Evolutionary conservation across 441 rosid genomes (phyloP), one percentile per base, ranked within the genome.

Genomic region (Brassica hybrid): DNA sequence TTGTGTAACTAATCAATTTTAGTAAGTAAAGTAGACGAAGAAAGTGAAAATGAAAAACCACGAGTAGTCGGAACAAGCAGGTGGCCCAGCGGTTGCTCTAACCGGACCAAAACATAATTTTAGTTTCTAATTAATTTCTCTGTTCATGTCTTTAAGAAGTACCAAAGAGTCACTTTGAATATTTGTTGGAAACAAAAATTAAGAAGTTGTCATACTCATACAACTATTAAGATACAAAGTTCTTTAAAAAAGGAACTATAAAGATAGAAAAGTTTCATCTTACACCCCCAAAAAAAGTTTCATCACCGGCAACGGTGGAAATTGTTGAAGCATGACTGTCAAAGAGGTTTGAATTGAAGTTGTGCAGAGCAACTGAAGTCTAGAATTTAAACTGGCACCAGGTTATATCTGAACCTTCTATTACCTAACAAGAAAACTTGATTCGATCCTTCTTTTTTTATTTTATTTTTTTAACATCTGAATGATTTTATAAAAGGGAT

Each of bases 161-260:
- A 77, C 27, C 61, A 77, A 71, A 77, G 76, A 77, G 76, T 64
- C 76, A 30, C 19, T 77, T 56, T 71, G 50, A 69, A 17, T 34
- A 21, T 41, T 63, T 69, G 48, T 9, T 36, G 48, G 5, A 62
- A 69, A 62, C 50, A 16, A 34, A 13, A 34, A 32, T 25, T 43
- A 7, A 21, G 7, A 30, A 36, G 27, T 41, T 71, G 41, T 59
- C 13, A 7, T 45, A 30, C 38, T 3, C 32, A 27, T 27, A 27
- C 32, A 27, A 32, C 45, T 62, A 62, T 58, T 41, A 4, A 56
- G 56, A 16, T 17, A 58, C 43, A 75, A 67, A 67, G 73, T 67
- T 48, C 11, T 45, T 16, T 52, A 52, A 52, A 52, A 4, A 52
- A 6, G 16, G 21, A 54, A 54, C 12, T 54, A 54, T 54, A 7